Evolutionary conservation across 768 basidiomycete genomes (phyloP).

Genomic region (Calocera viscosa): DNA sequence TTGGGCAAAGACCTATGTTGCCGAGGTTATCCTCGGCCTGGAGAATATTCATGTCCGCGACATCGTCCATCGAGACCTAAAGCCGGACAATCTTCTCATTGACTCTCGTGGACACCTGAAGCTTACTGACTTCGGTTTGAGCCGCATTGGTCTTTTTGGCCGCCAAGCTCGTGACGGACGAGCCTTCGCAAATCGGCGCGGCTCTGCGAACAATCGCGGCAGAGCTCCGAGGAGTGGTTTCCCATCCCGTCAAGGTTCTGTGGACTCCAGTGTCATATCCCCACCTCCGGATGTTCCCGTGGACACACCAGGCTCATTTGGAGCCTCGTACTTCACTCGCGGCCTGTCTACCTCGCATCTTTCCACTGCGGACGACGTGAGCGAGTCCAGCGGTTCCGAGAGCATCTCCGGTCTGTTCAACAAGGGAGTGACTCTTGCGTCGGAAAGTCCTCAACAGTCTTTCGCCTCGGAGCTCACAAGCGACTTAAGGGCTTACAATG

Average conservation of each 20-base stretch:
- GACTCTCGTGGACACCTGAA: conserved; percentile 95
- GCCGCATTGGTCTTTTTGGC: conserved; percentile 92
- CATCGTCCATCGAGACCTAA: conserved; percentile 94
- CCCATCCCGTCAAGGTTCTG: not conserved
- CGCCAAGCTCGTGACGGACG: conserved; percentile 74
- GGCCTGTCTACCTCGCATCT: conserved; percentile 30
- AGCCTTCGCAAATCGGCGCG: conserved; percentile 10
- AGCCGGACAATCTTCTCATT: conserved; percentile 96
- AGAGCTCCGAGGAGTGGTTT: not conserved
- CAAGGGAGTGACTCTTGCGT: conserved; percentile 32
- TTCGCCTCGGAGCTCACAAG: conserved; percentile 77
- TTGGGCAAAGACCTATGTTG: conserved; percentile 93
- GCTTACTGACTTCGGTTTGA: conserved; percentile 94
- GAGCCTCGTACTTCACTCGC: conserved; percentile 48
- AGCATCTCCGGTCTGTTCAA: conserved; percentile 46
- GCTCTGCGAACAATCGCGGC: not conserved
- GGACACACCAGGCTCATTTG: conserved; percentile 17
- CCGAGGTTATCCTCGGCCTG: conserved; percentile 87
- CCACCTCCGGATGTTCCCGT: conserved; percentile 7
- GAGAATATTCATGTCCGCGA: conserved; percentile 94
- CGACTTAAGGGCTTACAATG: conserved; percentile 60
- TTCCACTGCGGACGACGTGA: conserved; percentile 48
- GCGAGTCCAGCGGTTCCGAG: conserved; percentile 82
- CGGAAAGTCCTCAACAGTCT: conserved; percentile 71
- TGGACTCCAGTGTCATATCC: not conserved